A percentile compares a stretch with the other conserved stretches of the same genome.
These are phyloP conservation scores for Halteria grandinella DNA, from an alignment of 73 alveolate species.

Conservation along the genomic window DNA sequence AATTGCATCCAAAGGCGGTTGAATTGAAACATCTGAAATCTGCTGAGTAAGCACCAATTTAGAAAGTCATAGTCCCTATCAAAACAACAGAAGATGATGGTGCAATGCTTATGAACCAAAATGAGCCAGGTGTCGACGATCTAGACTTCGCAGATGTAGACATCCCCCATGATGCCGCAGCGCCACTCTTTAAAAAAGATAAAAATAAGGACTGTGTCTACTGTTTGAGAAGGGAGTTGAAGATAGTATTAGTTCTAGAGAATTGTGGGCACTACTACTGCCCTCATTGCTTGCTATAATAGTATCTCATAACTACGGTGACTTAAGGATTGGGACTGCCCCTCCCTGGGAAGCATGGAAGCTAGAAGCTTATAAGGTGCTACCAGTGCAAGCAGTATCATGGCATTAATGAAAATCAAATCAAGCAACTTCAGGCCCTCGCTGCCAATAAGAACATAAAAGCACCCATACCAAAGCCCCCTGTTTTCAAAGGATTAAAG, in stretches of 20 bases:
- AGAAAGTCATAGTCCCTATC: too few relatives aligned
- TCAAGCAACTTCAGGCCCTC: background rate
- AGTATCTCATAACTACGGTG: conserved; percentile 32
- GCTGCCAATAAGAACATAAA: background rate
- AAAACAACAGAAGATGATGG: too few relatives aligned
- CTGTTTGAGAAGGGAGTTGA: conserved; percentile 27
- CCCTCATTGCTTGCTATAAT: conserved; percentile 17
- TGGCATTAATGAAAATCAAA: background rate
- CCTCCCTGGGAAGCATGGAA: conserved; percentile 49
- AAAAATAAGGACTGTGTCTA: conserved; percentile 3
- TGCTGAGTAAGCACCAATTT: too few relatives aligned
- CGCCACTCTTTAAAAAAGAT: conserved; percentile 17
- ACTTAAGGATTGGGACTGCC: too few relatives aligned
- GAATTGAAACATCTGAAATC: too few relatives aligned
- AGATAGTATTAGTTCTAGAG: background rate
- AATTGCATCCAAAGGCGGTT: too few relatives aligned
- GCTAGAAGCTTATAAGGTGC: conserved; percentile 19
- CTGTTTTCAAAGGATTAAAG: conserved; percentile 20
- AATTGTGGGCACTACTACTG: conserved; percentile 43
- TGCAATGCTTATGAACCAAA: too few relatives aligned
- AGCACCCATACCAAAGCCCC: conserved; percentile 45
- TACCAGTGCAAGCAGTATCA: conserved; percentile 12
- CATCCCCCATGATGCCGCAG: too few relatives aligned
- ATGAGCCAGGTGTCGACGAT: too few relatives aligned
- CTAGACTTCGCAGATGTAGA: too few relatives aligned